Base-by-base conservation (phyloP, 2,329 filamentous ascomycete genomes). In the Stenocarpella maydis region DNA sequence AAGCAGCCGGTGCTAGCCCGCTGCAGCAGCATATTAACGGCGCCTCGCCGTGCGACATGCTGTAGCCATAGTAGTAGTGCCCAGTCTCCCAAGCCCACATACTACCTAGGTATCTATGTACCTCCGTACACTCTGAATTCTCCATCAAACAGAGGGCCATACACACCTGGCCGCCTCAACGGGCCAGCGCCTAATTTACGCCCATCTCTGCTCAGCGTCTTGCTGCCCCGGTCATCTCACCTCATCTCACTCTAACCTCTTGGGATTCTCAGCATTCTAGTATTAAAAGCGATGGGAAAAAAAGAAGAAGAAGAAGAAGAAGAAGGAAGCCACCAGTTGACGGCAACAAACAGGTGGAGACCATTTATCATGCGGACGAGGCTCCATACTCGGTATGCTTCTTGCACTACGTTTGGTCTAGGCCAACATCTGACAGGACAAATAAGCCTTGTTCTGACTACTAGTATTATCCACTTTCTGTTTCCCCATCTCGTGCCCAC, bases 111-210 rank as follows among this genome's bases (percentile, higher is more conserved):
- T n/a, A n/a, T n/a, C n/a, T n/a, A n/a, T n/a, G n/a, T n/a, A n/a
- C n/a, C n/a, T n/a, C n/a, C n/a, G n/a, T n/a, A n/a, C n/a, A n/a
- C n/a, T n/a, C n/a, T n/a, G n/a, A n/a, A n/a, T n/a, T n/a, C n/a
- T n/a, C n/a, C n/a, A n/a, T n/a, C n/a, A 5, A 37, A 37, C 47
- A 52, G 47, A 26, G 47, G 41, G 55, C 64, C 50, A 55, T 9
- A n/a, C 31, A 34, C 60, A 69, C 66, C 66, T 37, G 70, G 70
- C 67, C 70, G 70, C 67, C 67, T 47, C 37, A 69, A 69, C 63
- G 55, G 70, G 70, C 70, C 70, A 64, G 70, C 70, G 70, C 69
- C 67, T 71, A 71, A 26, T 31, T 53, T 34, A n/a, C n/a, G n/a
- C n/a, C n/a, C n/a, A 41, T 24, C 28, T 43, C 49, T 47, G 45